A percentile compares a stretch with the other conserved stretches of the same genome.
Conservation (phyloP, 1,139 yeast species). For the Magnusiomyces magnusii region DNA sequence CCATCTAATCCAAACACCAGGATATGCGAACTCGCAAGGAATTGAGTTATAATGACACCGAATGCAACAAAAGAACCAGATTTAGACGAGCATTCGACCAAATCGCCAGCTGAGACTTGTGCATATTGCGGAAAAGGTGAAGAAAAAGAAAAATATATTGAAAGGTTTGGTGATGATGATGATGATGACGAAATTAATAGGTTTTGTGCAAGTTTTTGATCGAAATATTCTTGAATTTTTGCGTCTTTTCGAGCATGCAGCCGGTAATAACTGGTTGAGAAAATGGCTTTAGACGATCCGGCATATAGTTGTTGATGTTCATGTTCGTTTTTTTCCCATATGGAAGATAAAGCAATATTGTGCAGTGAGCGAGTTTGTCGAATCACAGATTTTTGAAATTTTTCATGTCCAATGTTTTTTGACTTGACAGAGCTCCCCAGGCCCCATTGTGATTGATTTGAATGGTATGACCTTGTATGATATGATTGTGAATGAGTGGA, state of each 20-base stretch:
- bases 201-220: not conserved
- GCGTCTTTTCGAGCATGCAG: not conserved
- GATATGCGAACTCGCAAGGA: not conserved
- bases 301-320: not conserved
- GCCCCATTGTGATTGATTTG: not conserved
- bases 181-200: not conserved
- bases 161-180: not conserved
- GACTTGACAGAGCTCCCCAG: not conserved
- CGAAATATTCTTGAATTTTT: not conserved
- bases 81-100: constrained; percentile 4
- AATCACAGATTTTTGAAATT: too few relatives aligned
- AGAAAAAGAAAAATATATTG: not conserved
- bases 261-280: not conserved
- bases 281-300: not conserved
- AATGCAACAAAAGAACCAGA: not conserved
- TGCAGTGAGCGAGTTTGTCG: not conserved
- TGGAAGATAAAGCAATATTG: not conserved
- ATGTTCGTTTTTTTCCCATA: not conserved
- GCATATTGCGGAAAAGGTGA: not conserved
- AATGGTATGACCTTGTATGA: too few relatives aligned
- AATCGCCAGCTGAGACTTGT: constrained; percentile 2
- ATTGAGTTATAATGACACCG: constrained; percentile 1
- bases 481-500: not conserved
- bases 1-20: not conserved
- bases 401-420: not conserved